Evolutionary conservation across 176 grass and related monocot species (phyloP).

Genomic region (Lolium rigidum): DNA sequence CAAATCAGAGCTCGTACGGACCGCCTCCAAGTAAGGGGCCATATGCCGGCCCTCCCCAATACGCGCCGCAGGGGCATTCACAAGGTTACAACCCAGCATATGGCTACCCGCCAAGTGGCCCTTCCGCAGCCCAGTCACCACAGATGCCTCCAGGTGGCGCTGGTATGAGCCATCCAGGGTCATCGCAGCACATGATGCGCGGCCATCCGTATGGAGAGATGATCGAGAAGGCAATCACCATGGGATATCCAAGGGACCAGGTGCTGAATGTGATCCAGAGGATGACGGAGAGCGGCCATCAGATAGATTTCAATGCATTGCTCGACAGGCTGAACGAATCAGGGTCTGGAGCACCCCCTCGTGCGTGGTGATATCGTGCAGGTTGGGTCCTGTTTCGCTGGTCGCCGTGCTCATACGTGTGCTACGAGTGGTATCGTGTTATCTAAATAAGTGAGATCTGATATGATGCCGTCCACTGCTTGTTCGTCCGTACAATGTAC

Average conservation of each 20-base stretch:
- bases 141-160: constrained; percentile 48
- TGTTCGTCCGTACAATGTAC: constrained; percentile 45
- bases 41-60: constrained; percentile 60
- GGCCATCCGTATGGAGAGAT: constrained; percentile 73
- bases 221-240: constrained; percentile 84
- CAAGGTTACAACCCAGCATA: constrained; percentile 55
- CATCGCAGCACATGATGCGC: constrained; percentile 49
- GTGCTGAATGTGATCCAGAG: constrained; percentile 67
- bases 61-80: constrained; percentile 52
- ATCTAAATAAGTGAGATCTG: constrained; percentile 54
- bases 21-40: constrained; percentile 57
- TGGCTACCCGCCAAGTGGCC: constrained; percentile 45
- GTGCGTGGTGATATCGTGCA: constrained; percentile 59
- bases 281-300: constrained; percentile 69
- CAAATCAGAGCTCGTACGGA: constrained; percentile 59
- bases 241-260: constrained; percentile 93
- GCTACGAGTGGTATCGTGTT: constrained; percentile 1
- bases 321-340: constrained; percentile 85
- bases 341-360: constrained; percentile 51
- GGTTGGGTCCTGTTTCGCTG: neutral
- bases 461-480: constrained; percentile 25
- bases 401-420: neutral
- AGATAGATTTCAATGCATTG: constrained; percentile 85
- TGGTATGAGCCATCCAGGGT: constrained; percentile 44
- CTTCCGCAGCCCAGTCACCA: constrained; percentile 41